Evolutionary conservation across 352 stramenopile genomes (phyloP).

Genomic region (Thalassiosira exigua): DNA sequence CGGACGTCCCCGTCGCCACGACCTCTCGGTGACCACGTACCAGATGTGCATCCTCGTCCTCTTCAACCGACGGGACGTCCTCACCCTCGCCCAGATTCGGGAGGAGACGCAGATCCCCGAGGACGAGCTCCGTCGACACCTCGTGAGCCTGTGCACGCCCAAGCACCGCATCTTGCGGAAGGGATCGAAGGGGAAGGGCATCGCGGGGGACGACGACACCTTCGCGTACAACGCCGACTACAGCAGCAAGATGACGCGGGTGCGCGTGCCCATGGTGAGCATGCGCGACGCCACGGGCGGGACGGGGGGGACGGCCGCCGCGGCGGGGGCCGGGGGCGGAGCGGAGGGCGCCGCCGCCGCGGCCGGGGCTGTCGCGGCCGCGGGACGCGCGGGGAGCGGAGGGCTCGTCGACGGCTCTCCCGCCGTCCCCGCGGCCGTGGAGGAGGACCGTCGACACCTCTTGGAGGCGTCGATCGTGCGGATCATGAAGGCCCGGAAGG

Average conservation of each 20-base stretch:
- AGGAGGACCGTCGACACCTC: slow-evolving; percentile 95
- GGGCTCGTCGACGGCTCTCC: slow-evolving; percentile 67
- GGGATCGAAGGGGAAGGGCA: slow-evolving; percentile 95
- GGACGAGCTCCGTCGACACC: slow-evolving; percentile 87
- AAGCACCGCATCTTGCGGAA: slow-evolving; percentile 98
- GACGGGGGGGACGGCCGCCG: slow-evolving; percentile 38
- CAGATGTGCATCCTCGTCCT: slow-evolving; percentile 98
- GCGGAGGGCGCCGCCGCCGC: slow-evolving; percentile 37
- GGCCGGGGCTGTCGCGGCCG: slow-evolving; percentile 19
- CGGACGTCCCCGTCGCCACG: slow-evolving; percentile 86
- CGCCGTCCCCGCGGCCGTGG: slow-evolving; percentile 89
- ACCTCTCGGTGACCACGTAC: slow-evolving; percentile 97
- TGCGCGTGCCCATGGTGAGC: slow-evolving; percentile 87
- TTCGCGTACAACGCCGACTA: slow-evolving; percentile 95
- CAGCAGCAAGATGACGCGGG: slow-evolving; percentile 91
- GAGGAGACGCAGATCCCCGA: slow-evolving; percentile 90
- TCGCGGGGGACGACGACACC: slow-evolving; percentile 93
- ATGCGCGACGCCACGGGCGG: slow-evolving; percentile 66
- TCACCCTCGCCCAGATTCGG: slow-evolving; percentile 91
- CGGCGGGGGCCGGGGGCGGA: slow-evolving; percentile 66
- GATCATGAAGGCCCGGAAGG: slow-evolving; percentile 99
- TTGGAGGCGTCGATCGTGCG: slow-evolving; percentile 94
- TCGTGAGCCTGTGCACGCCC: slow-evolving; percentile 97
- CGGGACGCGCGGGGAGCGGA: not conserved
- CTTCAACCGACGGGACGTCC: slow-evolving; percentile 91